Evolutionary conservation across 108 stramenopile species (phyloP).

Genomic region (Cylindrotheca fusiformis): DNA sequence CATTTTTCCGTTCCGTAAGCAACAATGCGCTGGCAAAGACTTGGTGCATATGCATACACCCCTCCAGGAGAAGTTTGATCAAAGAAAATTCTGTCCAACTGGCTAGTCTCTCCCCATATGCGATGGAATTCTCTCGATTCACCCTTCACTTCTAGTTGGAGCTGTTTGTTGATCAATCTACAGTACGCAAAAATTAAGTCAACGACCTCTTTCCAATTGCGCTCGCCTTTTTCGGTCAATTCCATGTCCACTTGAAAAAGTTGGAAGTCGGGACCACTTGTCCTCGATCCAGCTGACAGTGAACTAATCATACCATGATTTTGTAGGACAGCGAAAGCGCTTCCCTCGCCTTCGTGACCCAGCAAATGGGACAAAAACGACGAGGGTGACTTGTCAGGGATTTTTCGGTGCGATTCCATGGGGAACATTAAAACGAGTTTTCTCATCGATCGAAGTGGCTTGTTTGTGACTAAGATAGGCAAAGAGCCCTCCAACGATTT

Average conservation of each 20-base stretch:
- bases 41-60: slow-evolving; percentile 69
- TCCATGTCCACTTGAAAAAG: slow-evolving; percentile 65
- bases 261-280: slow-evolving; percentile 62
- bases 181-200: slow-evolving; percentile 62
- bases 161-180: slow-evolving; percentile 29
- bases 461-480: slow-evolving; percentile 66
- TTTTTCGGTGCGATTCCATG: slow-evolving; percentile 23
- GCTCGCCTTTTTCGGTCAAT: slow-evolving; percentile 78
- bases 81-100: slow-evolving; percentile 62
- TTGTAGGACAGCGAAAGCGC: slow-evolving; percentile 69
- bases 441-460: slow-evolving; percentile 64
- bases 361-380: slow-evolving; percentile 61
- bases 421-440: slow-evolving; percentile 68
- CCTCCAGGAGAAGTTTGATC: slow-evolving; percentile 68
- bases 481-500: slow-evolving; percentile 39
- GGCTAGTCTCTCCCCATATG: slow-evolving; percentile 56
- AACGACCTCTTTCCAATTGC: slow-evolving; percentile 64
- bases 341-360: slow-evolving; percentile 79
- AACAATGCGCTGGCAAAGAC: slow-evolving; percentile 46
- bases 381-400: slow-evolving; percentile 64
- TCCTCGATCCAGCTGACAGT: slow-evolving; percentile 57
- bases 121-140: neutral
- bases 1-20: slow-evolving; percentile 69
- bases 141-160: slow-evolving; percentile 33
- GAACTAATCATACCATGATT: slow-evolving; percentile 56